Conservation (phyloP, 1,284 basidiomycete species). For the Fomitiporia mediterranea region DNA sequence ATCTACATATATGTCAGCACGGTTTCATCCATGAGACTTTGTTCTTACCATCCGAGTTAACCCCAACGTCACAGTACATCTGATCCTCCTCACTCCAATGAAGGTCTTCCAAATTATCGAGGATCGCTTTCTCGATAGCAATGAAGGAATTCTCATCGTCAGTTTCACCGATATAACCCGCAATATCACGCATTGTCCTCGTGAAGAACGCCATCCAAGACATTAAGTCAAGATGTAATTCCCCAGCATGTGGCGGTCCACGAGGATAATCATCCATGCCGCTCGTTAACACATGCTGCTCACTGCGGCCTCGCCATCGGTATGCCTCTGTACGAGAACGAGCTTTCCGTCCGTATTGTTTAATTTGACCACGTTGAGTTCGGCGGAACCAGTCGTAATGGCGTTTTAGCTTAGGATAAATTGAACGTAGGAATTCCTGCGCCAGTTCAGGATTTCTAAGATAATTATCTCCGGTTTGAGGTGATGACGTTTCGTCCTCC, state of each 20-base stretch:
- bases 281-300: slow-evolving; percentile 84
- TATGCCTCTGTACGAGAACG: slow-evolving; percentile 86
- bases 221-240: slow-evolving; percentile 88
- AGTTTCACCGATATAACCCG: slow-evolving; percentile 74
- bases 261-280: slow-evolving; percentile 96
- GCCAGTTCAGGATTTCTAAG: slow-evolving; percentile 59
- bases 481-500: slow-evolving; percentile 23
- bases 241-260: slow-evolving; percentile 81
- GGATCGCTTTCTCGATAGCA: slow-evolving; percentile 74
- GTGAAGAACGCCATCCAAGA: slow-evolving; percentile 96
- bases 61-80: slow-evolving; percentile 90
- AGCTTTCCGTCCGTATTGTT: slow-evolving; percentile 79
- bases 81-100: slow-evolving; percentile 87
- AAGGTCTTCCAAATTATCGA: slow-evolving; percentile 86
- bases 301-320: slow-evolving; percentile 89
- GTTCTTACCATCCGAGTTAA: slow-evolving; percentile 71
- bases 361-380: slow-evolving; percentile 90
- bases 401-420: slow-evolving; percentile 79
- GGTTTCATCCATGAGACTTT: not conserved
- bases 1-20: slow-evolving; percentile 44
- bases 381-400: slow-evolving; percentile 96
- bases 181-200: slow-evolving; percentile 83
- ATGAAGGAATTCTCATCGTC: slow-evolving; percentile 77
- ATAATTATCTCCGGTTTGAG: slow-evolving; percentile 40
- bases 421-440: slow-evolving; percentile 64